Evolutionary conservation across 108 stramenopile genomes (phyloP).

Genomic region (Discostella stelligeroides): DNA sequence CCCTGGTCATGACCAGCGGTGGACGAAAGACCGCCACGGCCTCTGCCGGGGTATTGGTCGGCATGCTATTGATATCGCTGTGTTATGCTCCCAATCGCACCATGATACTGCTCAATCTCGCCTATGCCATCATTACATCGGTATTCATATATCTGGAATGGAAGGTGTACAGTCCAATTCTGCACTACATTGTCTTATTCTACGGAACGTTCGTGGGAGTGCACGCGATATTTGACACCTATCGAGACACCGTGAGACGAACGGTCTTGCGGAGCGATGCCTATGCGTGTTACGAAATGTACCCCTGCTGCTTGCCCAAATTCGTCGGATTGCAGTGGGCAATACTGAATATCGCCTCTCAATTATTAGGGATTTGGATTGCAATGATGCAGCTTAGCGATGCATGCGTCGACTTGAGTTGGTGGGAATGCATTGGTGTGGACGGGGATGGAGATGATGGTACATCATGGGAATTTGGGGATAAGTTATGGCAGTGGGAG

Average conservation of each 20-base stretch:
- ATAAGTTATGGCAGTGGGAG: too few relatives aligned
- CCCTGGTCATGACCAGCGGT: slow-evolving; percentile 50
- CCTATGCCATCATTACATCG: slow-evolving; percentile 39
- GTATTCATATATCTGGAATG: slow-evolving; percentile 52
- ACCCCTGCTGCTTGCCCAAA: too few relatives aligned
- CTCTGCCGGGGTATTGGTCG: slow-evolving; percentile 39
- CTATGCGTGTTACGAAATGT: too few relatives aligned
- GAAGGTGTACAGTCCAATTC: slow-evolving; percentile 44
- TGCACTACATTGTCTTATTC: slow-evolving; percentile 46
- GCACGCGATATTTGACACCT: slow-evolving; percentile 48
- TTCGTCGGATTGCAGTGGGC: too few relatives aligned
- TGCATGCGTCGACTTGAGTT: too few relatives aligned
- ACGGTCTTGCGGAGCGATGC: too few relatives aligned
- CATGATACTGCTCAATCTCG: slow-evolving; percentile 47
- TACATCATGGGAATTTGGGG: too few relatives aligned
- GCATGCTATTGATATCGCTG: slow-evolving; percentile 40
- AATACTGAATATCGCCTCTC: too few relatives aligned
- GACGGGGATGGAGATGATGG: too few relatives aligned
- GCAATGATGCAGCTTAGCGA: too few relatives aligned
- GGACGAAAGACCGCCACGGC: slow-evolving; percentile 47
- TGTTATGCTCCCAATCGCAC: slow-evolving; percentile 55
- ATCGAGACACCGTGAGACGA: slow-evolving; percentile 30
- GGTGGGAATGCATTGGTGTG: too few relatives aligned
- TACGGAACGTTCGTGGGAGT: slow-evolving; percentile 53
- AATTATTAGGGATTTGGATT: too few relatives aligned